Base-by-base conservation (phyloP, 352 stramenopile genomes). In the Globisporangium perplexum region DNA sequence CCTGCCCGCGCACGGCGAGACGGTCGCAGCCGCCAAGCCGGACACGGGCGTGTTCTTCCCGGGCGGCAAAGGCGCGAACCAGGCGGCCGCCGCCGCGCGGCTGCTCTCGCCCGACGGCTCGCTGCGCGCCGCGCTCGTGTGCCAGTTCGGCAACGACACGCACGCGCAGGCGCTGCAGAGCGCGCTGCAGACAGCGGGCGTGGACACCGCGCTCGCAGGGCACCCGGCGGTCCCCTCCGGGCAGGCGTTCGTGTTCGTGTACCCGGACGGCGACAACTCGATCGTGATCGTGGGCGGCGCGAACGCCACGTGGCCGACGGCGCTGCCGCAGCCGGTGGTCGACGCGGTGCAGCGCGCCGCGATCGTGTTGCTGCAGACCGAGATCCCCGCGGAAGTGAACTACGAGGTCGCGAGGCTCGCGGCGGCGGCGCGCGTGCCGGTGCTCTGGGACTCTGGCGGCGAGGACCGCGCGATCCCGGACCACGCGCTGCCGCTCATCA, bases 271-370 rank as follows among this genome's bases (percentile, higher is more conserved):
- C 22, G 76, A 91, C 53, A 94, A 94, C 55, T 89, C 81, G 30
- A 94, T 94, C 53, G 72, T 94, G 20, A 86, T 94, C 39, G 77
- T 94, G 5, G 78, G 78, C 8, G 83, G 83, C 20, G 83, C 83
- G 22, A 94, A 94, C 38, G 61, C 60, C 18, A 66, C 71, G 41
- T 94, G 83, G 83, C 69, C 77, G 0, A 28, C 67, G 0, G 20
- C 61, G 22, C 61, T 93, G 3, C 60, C 79, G 0, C 41, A 26
- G 1, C 42, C 42, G 15, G 48, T 88, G 7, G 59, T 69, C 7
- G 47, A 72, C 10, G 74, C 75, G 7, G 74, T 94, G 51, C 65
- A 74, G 23, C 58, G 50, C 18, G 77, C 83, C 0, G 67, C 69
- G 2, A 74, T 91, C 46, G 72, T 93, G 24, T 44, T 91, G 58